Evolutionary conservation across 1,284 basidiomycete species (phyloP), one percentile per base, ranked within the genome.

Genomic region (Leucoagaricus sp.): DNA sequence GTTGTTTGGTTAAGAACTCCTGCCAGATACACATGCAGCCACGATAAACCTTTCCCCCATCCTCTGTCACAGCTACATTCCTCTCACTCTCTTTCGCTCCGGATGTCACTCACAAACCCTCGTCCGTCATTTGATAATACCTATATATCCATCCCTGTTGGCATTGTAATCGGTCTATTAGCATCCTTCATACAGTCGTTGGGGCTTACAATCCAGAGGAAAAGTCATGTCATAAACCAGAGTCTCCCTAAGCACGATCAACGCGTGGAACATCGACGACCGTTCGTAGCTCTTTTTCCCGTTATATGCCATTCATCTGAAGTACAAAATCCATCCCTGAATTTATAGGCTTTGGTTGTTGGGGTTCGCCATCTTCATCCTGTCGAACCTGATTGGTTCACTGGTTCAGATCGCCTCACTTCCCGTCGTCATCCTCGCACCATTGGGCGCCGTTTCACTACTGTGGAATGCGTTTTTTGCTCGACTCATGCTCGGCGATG

Each of bases 391-490:
- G 58, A 80, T 96, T 55, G 93, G 93, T n/a, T 95, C 93, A 1
- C 76, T 98, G 26, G 93, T 97, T 63, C 96, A 98, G 75, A 95
- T 98, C 53, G 94, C 94, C 5, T 93, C 95, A 0, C 81, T 98
- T 9, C 93, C 94, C 4, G 92, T 96, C 63, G 93, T 96, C 58
- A 93, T 96, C 57, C 87, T 96, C 47, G 94, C 92, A 1, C 95
- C 95, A 0, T 82, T 98, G 1, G 96, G 96, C 19, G 96, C 95
- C 1, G 91, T 91, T 34, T 95, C 93, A 6, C 83, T 98, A 31
- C 82, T 98, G 23, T 98, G 93, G 91, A 98, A 98, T 72, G 94
- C 94, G 2, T 86, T 98, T 65, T 94, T 98, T 63, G 94, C 95
- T 9, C 83, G 87, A 26, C 69, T 96, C 49, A 80, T 98, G 40